These are phyloP conservation scores for Thelonectria olida DNA, from an alignment of 2,329 filamentous ascomycete species.

Conservation along the genomic window DNA sequence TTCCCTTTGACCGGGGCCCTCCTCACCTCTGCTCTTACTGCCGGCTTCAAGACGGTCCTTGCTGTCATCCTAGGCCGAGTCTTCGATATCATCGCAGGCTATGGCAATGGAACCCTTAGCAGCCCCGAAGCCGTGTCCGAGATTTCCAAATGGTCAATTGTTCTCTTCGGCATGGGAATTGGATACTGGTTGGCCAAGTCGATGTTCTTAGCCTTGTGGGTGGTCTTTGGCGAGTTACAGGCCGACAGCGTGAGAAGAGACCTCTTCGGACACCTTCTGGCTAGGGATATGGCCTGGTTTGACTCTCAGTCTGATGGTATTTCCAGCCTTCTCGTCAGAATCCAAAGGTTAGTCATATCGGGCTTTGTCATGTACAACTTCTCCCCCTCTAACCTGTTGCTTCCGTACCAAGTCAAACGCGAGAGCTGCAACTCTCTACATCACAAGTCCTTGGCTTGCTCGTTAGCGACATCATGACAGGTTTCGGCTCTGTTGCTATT, in stretches of 20 bases:
- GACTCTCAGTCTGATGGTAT: slow-evolving; percentile 78
- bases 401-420: slow-evolving; percentile 86
- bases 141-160: slow-evolving; percentile 68
- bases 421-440: slow-evolving; percentile 82
- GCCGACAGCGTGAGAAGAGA: slow-evolving; percentile 70
- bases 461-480: slow-evolving; percentile 70
- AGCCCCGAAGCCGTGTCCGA: slow-evolving; percentile 61
- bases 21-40: slow-evolving; percentile 65
- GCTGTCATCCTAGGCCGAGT: slow-evolving; percentile 78
- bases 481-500: slow-evolving; percentile 71
- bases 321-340: slow-evolving; percentile 73
- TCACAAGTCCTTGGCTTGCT: slow-evolving; percentile 82
- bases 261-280: slow-evolving; percentile 75
- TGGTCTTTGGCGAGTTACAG: slow-evolving; percentile 83
- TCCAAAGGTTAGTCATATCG: slow-evolving; percentile 71
- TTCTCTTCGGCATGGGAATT: slow-evolving; percentile 70
- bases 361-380: not conserved
- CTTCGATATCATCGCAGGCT: slow-evolving; percentile 76
- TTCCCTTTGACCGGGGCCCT: slow-evolving; percentile 64
- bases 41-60: slow-evolving; percentile 70
- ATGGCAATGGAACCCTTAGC: slow-evolving; percentile 64
- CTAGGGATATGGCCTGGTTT: slow-evolving; percentile 83
- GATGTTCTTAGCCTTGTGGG: slow-evolving; percentile 74
- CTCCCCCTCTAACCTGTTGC: not conserved
- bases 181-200: slow-evolving; percentile 74